Percentiles rank a stretch among this genome's conserved stretches.
Evolutionary conservation across 2,329 filamentous ascomycete species (phyloP).

Genomic region (Tolypocladium amazonense): DNA sequence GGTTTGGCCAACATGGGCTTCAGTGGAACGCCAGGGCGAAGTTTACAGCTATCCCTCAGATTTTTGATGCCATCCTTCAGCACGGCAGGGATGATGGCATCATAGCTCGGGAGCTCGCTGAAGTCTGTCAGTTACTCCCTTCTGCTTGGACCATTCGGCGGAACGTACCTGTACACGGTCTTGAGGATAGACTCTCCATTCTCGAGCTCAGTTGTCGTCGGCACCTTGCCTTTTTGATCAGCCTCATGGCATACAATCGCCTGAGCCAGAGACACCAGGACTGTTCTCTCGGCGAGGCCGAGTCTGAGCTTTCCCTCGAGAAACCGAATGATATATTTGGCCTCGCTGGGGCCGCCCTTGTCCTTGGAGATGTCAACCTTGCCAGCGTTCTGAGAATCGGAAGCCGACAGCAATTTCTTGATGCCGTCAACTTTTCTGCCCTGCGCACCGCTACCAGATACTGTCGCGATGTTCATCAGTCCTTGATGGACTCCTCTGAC

Average conservation of each 20-base stretch:
- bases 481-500: constrained; percentile 79
- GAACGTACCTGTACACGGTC: constrained; percentile 67
- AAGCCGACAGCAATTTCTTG: constrained; percentile 90
- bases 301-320: constrained; percentile 89
- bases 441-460: constrained; percentile 79
- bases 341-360: constrained; percentile 88
- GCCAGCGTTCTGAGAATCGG: constrained; percentile 61
- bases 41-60: constrained; percentile 73
- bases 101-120: constrained; percentile 89
- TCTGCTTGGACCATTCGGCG: too few species aligned
- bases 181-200: constrained; percentile 82
- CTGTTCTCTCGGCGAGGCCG: constrained; percentile 83
- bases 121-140: not conserved
- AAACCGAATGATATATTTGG: constrained; percentile 88
- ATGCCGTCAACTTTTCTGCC: constrained; percentile 86
- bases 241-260: constrained; percentile 79
- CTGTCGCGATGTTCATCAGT: constrained; percentile 77
- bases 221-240: constrained; percentile 56
- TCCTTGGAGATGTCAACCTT: constrained; percentile 87
- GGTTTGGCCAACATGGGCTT: constrained; percentile 99
- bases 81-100: constrained; percentile 86
- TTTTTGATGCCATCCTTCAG: constrained; percentile 77
- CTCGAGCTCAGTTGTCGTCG: constrained; percentile 65
- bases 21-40: constrained; percentile 85
- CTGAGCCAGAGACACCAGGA: constrained; percentile 81